Conservation (phyloP, 176 grass and related monocot genomes). For the Bothriochloa decipiens region DNA sequence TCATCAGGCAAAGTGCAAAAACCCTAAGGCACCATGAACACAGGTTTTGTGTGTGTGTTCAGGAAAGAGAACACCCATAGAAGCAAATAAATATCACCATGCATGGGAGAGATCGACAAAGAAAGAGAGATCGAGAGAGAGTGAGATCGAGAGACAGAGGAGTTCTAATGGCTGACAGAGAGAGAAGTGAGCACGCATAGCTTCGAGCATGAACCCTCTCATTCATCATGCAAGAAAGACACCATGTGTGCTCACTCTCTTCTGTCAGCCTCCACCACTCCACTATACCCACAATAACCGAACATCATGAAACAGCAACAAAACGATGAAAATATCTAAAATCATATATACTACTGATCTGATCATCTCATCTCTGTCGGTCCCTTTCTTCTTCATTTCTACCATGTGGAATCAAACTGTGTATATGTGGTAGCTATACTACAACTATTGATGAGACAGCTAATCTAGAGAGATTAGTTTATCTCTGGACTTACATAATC, state of each 20-base stretch:
- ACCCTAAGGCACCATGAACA: background rate
- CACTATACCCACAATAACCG: background rate
- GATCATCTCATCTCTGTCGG: background rate
- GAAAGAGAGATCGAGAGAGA: background rate
- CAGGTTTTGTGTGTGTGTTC: background rate
- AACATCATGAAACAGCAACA: background rate
- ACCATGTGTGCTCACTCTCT: slow-evolving; percentile 94
- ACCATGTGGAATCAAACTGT: background rate
- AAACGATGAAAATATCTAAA: background rate
- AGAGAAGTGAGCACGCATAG: slow-evolving; percentile 81
- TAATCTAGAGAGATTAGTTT: background rate
- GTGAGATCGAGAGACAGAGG: slow-evolving; percentile 6
- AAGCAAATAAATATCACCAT: background rate
- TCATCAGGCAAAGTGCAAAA: slow-evolving; percentile 4
- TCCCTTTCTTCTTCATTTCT: background rate
- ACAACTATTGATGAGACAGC: slow-evolving; percentile 11
- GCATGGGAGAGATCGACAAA: background rate
- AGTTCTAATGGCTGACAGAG: slow-evolving; percentile 58
- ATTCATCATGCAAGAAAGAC: slow-evolving; percentile 68
- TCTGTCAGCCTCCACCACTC: slow-evolving; percentile 73
- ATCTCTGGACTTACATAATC: slow-evolving; percentile 10
- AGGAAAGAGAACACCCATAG: background rate
- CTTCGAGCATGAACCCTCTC: slow-evolving; percentile 65
- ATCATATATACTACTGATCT: slow-evolving; percentile 1
- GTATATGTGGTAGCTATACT: background rate